Evolutionary conservation across 1,139 yeast genomes (phyloP).

Genomic region (Zygosaccharomyces sapae): DNA sequence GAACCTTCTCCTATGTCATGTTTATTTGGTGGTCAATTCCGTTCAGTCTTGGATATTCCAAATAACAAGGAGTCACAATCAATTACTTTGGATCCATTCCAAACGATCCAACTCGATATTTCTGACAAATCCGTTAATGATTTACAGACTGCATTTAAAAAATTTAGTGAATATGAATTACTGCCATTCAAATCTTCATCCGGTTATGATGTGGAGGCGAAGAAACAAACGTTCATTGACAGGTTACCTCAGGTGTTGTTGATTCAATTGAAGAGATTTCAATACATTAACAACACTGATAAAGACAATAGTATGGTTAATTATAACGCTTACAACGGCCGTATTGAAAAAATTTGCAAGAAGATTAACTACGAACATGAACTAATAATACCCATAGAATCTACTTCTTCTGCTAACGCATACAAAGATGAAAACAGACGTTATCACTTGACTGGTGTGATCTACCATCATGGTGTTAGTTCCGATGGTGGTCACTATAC

Average conservation of each 20-base stretch:
- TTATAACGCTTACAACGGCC: constrained; percentile 39
- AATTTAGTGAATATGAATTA: constrained; percentile 68
- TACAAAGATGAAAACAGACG: constrained; percentile 32
- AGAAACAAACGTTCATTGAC: constrained; percentile 83
- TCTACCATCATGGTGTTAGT: constrained; percentile 89
- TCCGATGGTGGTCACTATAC: constrained; percentile 97
- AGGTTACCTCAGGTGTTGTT: constrained; percentile 72
- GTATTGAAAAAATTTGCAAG: constrained; percentile 52
- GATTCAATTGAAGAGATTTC: constrained; percentile 82
- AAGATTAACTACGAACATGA: constrained; percentile 54
- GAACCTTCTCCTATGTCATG: constrained; percentile 83
- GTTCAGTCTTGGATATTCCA: constrained; percentile 75
- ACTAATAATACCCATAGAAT: constrained; percentile 52
- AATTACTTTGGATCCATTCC: constrained; percentile 89
- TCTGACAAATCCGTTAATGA: constrained; percentile 60
- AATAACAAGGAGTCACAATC: constrained; percentile 56
- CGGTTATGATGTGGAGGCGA: constrained; percentile 62
- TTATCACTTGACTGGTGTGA: constrained; percentile 76
- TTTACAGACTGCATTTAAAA: constrained; percentile 72
- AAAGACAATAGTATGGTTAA: constrained; percentile 36
- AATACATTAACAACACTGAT: constrained; percentile 48
- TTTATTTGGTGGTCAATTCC: constrained; percentile 89
- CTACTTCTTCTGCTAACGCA: constrained; percentile 42
- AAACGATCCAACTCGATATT: constrained; percentile 87
- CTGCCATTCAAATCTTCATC: constrained; percentile 56